Base-by-base conservation (phyloP, 108 stramenopile species). In the Asterionellopsis glacialis region DNA sequence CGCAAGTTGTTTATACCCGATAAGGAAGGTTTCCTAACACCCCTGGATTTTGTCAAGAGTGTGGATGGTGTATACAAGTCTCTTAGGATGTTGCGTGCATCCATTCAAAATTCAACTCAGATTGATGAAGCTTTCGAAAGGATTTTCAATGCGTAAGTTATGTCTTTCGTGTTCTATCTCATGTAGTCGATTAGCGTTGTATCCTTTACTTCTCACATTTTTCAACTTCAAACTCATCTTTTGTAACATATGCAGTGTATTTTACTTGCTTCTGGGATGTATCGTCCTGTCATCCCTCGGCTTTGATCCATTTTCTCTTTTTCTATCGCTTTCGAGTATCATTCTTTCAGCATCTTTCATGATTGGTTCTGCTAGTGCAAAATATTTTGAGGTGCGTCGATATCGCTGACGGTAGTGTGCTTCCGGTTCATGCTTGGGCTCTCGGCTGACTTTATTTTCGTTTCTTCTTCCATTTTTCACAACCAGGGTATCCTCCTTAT, bases 31-130 rank as follows among this genome's bases (percentile, higher is more conserved):
- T 41, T 41, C 40, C 43, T 86, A 16, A 66, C 70, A 7, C 57
- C 77, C 39, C 57, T 92, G 9, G 87, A 88, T 54, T 92, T 87
- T 48, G 74, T 83, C 16, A 82, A 74, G 57, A 57, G 65, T 24
- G 55, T 69, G 11, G 83, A 84, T 45, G 14, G 55, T 10, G 70
- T 88, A 0, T 91, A 88, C 81, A 79, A 80, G 57, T 77, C 84
- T 11, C 55, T 85, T 18, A 61, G 82, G 45, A 51, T 87, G 44
- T 60, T 91, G 1, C 62, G 83, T 22, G 87, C 85, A 10, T 77
- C 81, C 2, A 75, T 88, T 51, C 55, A 63, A 11, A 85, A 82
- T 40, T 78, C 82, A 47, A 63, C 72, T 9, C 75, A 85, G 56
- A 83, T 91, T 56, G 87, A 89, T 51, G 57, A 61, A 9, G 62